These are phyloP conservation scores for Ophiostoma perfectum DNA, from an alignment of 2,329 filamentous ascomycete species.

Conservation along the genomic window DNA sequence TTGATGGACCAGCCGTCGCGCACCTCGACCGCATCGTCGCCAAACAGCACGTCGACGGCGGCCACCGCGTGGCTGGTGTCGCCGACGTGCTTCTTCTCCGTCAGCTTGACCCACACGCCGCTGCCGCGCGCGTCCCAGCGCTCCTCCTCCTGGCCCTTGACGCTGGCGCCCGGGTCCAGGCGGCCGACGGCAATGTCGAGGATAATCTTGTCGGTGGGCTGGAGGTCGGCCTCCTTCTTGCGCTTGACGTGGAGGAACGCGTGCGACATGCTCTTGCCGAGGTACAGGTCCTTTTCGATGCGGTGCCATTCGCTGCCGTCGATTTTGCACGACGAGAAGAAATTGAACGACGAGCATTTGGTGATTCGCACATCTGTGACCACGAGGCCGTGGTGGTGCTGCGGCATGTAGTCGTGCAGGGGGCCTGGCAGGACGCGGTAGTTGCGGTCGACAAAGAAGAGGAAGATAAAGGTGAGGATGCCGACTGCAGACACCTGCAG, in stretches of 20 bases:
- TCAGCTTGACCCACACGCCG: conserved; percentile 78
- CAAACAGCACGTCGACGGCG: conserved; percentile 79
- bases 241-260: conserved; percentile 78
- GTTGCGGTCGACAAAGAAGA: conserved; percentile 80
- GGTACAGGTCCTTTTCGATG: conserved; percentile 82
- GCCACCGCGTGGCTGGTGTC: conserved; percentile 72
- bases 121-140: conserved; percentile 72
- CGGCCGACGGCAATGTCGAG: conserved; percentile 71
- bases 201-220: conserved; percentile 68
- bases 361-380: conserved; percentile 79
- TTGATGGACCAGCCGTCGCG: conserved; percentile 77
- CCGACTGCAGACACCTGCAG: conserved; percentile 67
- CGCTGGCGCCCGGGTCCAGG: conserved; percentile 57
- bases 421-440: conserved; percentile 80
- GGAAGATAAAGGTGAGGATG: conserved; percentile 61
- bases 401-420: conserved; percentile 81
- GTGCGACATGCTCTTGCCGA: conserved; percentile 67
- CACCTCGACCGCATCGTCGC: conserved; percentile 85
- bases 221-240: conserved; percentile 80
- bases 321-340: conserved; percentile 69
- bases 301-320: conserved; percentile 70
- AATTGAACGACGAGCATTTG: conserved; percentile 68
- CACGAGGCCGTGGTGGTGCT: conserved; percentile 76
- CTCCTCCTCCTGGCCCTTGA: conserved; percentile 49
- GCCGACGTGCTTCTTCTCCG: conserved; percentile 64